phyloP scores from a whole-genome alignment of 2,329 filamentous ascomycete genomes.

The Calonectria pauciramosa region DNA sequence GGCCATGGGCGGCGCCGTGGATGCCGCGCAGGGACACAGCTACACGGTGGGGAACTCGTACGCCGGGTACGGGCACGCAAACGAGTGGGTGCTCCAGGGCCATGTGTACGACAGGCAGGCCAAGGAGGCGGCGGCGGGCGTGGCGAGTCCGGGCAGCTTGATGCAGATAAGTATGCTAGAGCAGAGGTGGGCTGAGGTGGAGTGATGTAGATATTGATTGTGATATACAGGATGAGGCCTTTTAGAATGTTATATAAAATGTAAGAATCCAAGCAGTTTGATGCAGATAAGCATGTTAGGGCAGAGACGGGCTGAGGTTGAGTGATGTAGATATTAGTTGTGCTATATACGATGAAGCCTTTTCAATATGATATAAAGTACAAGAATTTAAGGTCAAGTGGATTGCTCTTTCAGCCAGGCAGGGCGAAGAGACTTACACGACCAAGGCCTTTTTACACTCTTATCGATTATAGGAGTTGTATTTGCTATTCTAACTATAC shows the following conservation, averaged over 20 bases:
- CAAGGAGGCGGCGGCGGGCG: constrained; percentile 33
- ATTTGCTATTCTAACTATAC: no score
- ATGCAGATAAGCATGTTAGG: constrained; percentile 48
- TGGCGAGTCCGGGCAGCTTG: constrained; percentile 20
- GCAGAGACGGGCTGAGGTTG: constrained; percentile 52
- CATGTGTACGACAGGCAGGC: constrained; percentile 50
- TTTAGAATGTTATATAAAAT: neutral
- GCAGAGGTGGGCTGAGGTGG: constrained; percentile 52
- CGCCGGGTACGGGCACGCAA: constrained; percentile 50
- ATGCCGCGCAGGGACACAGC: constrained; percentile 32
- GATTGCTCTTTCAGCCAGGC: no score
- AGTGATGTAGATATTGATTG: constrained; percentile 38
- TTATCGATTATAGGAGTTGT: no score
- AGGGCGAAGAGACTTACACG: no score
- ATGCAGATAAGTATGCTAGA: constrained; percentile 48
- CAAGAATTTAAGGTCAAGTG: no score
- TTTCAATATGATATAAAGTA: neutral
- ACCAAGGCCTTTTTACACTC: neutral
- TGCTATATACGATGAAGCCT: no score
- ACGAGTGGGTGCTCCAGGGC: constrained; percentile 46
- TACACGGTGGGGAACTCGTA: constrained; percentile 49
- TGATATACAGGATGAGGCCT: no score
- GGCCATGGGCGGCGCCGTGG: constrained; percentile 35
- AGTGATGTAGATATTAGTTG: constrained; percentile 38
- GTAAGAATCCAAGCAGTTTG: neutral